Percentiles rank a stretch among this genome's conserved stretches.
These are phyloP conservation scores for Leccinum variicolor DNA, from an alignment of 768 basidiomycete species.

Conservation along the genomic window DNA sequence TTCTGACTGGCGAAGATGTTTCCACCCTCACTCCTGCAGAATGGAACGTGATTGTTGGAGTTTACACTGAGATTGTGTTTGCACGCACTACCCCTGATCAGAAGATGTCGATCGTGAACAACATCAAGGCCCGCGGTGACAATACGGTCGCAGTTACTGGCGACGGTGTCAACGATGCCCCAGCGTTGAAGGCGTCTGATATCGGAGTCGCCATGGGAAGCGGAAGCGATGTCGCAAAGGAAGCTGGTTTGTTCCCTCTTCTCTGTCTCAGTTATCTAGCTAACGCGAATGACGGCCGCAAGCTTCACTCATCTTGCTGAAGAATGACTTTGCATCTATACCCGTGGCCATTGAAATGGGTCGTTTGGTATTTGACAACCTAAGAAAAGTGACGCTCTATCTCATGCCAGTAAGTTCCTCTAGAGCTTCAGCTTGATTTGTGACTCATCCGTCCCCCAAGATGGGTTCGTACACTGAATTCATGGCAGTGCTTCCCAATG, in stretches of 20 bases:
- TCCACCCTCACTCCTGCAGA: slow-evolving; percentile 33
- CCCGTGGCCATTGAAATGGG: slow-evolving; percentile 57
- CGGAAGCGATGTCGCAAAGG: slow-evolving; percentile 50
- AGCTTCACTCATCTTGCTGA: slow-evolving; percentile 47
- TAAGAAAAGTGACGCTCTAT: slow-evolving; percentile 47
- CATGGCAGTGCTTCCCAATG: slow-evolving; percentile 53
- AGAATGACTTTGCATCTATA: slow-evolving; percentile 59
- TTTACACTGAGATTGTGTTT: slow-evolving; percentile 47
- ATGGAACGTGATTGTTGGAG: slow-evolving; percentile 38
- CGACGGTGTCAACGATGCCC: slow-evolving; percentile 55
- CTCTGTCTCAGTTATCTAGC: neutral
- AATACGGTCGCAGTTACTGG: slow-evolving; percentile 53
- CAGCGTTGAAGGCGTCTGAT: slow-evolving; percentile 50
- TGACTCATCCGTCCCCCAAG: slow-evolving; percentile 15
- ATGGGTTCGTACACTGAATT: slow-evolving; percentile 57
- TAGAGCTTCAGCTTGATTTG: neutral
- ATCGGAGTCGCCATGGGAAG: slow-evolving; percentile 53
- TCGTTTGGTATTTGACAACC: slow-evolving; percentile 55
- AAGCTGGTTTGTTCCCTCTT: slow-evolving; percentile 36
- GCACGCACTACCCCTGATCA: slow-evolving; percentile 56
- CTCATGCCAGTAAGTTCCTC: slow-evolving; percentile 36
- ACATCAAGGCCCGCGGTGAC: slow-evolving; percentile 45
- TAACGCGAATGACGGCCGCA: neutral
- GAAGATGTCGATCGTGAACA: slow-evolving; percentile 55
- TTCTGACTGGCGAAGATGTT: slow-evolving; percentile 45